These are phyloP conservation scores for Venturiaceae sp. DNA, from an alignment of 2,329 filamentous ascomycete species.

Conservation along the genomic window DNA sequence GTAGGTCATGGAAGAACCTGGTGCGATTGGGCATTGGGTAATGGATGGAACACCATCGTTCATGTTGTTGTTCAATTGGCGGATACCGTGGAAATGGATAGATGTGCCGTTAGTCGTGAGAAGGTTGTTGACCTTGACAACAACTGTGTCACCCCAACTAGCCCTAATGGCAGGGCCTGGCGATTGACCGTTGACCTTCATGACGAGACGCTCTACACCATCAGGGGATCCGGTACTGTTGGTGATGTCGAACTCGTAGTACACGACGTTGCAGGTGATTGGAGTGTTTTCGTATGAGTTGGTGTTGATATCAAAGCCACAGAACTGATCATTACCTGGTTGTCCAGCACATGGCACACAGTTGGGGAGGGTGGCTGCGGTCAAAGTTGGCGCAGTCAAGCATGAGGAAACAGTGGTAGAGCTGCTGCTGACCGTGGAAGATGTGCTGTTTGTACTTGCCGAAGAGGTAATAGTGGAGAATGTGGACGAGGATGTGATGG, in stretches of 20 bases:
- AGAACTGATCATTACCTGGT: conserved; percentile 4
- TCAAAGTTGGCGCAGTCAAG: not conserved
- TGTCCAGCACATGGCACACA: conserved; percentile 8
- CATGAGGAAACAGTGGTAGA: not conserved
- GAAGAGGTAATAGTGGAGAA: not conserved
- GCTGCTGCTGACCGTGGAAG: not conserved
- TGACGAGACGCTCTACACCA: conserved; percentile 4
- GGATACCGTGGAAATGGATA: conserved; percentile 11
- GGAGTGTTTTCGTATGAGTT: conserved; percentile 6
- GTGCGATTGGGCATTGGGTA: conserved; percentile 11
- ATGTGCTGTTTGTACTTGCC: not conserved
- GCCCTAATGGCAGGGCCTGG: conserved; percentile 9
- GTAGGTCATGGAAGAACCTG: conserved; percentile 17
- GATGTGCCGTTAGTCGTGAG: conserved; percentile 8
- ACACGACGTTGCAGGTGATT: conserved; percentile 8
- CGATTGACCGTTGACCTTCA: conserved; percentile 8
- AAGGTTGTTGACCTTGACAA: conserved; percentile 10
- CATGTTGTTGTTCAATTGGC: conserved; percentile 8
- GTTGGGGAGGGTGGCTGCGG: conserved; percentile 1
- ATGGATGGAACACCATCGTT: conserved; percentile 10
- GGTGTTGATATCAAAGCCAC: not conserved
- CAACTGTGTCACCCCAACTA: conserved; percentile 11
- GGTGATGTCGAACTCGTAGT: conserved; percentile 9
- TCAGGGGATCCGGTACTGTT: conserved; percentile 6
- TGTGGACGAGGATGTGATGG: not conserved